Percentiles rank a stretch among this genome's conserved stretches.
These are phyloP conservation scores for Coprinopsis sp. DNA, from an alignment of 768 basidiomycete species.

Conservation along the genomic window DNA sequence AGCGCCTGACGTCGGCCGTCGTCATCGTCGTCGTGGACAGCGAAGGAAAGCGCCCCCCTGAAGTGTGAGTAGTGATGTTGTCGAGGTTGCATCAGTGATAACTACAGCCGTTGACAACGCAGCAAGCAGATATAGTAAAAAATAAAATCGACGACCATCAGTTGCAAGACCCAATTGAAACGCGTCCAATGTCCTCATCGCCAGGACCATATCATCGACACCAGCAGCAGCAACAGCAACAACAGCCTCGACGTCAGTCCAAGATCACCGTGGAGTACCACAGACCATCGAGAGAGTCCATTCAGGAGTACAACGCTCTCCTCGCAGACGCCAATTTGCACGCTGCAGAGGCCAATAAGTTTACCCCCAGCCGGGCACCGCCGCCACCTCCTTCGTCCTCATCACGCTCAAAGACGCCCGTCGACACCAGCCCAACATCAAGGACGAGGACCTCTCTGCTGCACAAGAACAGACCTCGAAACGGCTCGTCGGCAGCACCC, in stretches of 20 bases:
- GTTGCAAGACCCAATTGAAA: no score
- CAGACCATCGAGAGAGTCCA: conserved; percentile 67
- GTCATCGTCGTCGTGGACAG: no score
- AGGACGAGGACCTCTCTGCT: conserved; percentile 55
- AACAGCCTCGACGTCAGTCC: conserved; percentile 44
- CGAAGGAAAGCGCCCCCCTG: no score
- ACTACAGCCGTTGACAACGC: no score
- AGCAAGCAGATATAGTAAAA: no score
- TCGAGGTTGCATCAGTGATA: no score
- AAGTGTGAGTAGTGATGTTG: no score
- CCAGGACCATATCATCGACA: conserved; percentile 48
- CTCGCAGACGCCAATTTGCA: conserved; percentile 55
- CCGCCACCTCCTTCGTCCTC: conserved; percentile 36
- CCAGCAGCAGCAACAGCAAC: conserved; percentile 33
- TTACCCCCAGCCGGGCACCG: conserved; percentile 33
- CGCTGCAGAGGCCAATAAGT: conserved; percentile 47
- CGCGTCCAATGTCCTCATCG: conserved; percentile 43
- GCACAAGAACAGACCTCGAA: conserved; percentile 58
- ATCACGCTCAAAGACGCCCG: conserved; percentile 41
- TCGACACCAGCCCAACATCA: conserved; percentile 37
- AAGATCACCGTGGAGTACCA: conserved; percentile 75
- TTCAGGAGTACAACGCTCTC: conserved; percentile 74
- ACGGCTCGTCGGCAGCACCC: conserved; percentile 25
- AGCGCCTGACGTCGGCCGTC: no score
- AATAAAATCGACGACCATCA: no score